phyloP scores from a whole-genome alignment of 176 grass and related monocot genomes.

The Tuctoria greenei region DNA sequence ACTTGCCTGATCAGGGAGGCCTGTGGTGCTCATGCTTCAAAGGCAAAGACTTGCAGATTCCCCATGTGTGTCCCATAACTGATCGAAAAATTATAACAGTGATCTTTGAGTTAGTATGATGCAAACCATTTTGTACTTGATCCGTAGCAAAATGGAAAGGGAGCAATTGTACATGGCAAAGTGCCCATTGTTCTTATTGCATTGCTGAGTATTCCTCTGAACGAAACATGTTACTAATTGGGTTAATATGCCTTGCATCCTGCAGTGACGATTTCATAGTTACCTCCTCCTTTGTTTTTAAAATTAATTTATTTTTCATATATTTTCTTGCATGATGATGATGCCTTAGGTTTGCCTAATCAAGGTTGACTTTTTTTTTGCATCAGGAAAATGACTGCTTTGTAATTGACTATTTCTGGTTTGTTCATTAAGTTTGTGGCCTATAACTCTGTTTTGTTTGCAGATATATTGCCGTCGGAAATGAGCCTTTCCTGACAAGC shows the following conservation, averaged over 20 bases:
- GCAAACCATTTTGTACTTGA: background rate
- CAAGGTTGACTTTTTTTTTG: background rate
- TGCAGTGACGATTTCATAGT: too few relatives aligned
- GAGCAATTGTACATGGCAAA: background rate
- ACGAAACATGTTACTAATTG: background rate
- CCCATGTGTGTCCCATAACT: background rate
- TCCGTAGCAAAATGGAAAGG: background rate
- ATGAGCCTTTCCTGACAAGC: conserved; percentile 93
- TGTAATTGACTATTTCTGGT: background rate
- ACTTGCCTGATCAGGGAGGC: background rate
- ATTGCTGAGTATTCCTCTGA: background rate
- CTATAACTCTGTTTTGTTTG: conserved; percentile 2
- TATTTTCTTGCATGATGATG: background rate
- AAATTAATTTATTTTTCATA: background rate
- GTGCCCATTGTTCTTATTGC: background rate
- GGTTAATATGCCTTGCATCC: conserved; percentile 7
- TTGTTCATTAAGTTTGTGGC: background rate
- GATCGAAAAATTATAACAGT: background rate
- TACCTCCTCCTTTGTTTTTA: background rate
- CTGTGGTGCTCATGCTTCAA: too few relatives aligned
- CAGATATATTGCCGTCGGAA: conserved; percentile 95
- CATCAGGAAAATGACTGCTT: background rate
- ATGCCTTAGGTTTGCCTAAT: background rate
- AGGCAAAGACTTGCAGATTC: background rate
- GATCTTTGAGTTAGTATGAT: background rate